Conservation (phyloP, 2,329 filamentous ascomycete genomes). For the Macrophomina tecta region DNA sequence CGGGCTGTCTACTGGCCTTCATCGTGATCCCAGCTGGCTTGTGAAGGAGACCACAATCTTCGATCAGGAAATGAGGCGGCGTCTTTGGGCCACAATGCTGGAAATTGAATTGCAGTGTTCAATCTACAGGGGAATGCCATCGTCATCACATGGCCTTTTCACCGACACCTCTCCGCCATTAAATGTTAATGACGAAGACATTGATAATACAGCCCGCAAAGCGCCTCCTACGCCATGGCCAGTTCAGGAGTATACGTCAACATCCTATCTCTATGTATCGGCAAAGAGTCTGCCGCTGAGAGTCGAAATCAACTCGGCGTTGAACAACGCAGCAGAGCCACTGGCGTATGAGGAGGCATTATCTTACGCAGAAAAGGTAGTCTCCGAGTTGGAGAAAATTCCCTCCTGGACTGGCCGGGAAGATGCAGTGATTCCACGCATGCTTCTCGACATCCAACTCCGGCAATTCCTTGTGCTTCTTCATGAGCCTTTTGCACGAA, state of each 20-base stretch:
- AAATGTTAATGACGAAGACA: slow-evolving; percentile 59
- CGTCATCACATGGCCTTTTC: slow-evolving; percentile 48
- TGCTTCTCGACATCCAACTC: slow-evolving; percentile 38
- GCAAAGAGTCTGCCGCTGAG: slow-evolving; percentile 40
- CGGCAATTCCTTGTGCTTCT: slow-evolving; percentile 43
- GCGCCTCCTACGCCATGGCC: slow-evolving; percentile 37
- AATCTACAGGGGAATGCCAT: slow-evolving; percentile 61
- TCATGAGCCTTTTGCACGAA: slow-evolving; percentile 41
- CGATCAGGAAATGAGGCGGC: slow-evolving; percentile 60
- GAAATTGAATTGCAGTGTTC: slow-evolving; percentile 64
- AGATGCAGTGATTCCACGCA: slow-evolving; percentile 31
- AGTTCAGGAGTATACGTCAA: slow-evolving; percentile 38
- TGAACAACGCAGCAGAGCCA: slow-evolving; percentile 40
- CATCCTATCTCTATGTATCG: slow-evolving; percentile 38
- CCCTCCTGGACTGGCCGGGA: slow-evolving; percentile 24
- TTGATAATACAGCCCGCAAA: slow-evolving; percentile 39
- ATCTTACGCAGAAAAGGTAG: slow-evolving; percentile 41
- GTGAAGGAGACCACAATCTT: slow-evolving; percentile 36
- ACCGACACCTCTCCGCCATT: slow-evolving; percentile 57
- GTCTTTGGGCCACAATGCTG: slow-evolving; percentile 63
- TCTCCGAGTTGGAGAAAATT: slow-evolving; percentile 26
- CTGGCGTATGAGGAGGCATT: slow-evolving; percentile 42
- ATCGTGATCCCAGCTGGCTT: slow-evolving; percentile 53
- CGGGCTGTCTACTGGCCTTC: slow-evolving; percentile 60
- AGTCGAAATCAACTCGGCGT: slow-evolving; percentile 39